phyloP scores from a whole-genome alignment of 1,284 basidiomycete genomes.

The Irpex rosettiformis region DNA sequence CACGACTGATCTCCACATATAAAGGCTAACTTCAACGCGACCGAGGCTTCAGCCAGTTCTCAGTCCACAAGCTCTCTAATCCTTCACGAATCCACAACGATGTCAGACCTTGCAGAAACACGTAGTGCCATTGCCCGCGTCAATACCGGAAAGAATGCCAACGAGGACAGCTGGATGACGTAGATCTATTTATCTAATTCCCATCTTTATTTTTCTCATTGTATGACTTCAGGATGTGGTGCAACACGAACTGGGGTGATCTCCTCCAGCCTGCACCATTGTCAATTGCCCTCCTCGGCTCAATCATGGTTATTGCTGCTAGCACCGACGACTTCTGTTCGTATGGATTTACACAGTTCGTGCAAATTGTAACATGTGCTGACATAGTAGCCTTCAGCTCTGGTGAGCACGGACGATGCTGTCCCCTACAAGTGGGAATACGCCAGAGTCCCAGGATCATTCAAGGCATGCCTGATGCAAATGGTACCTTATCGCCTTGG shows the following conservation, averaged over 20 bases:
- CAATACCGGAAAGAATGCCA: conserved; percentile 1
- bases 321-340: conserved; percentile 12
- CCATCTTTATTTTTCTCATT: neutral
- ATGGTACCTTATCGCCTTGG: neutral
- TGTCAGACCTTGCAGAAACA: neutral
- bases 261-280: conserved; percentile 16
- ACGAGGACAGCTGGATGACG: conserved; percentile 2
- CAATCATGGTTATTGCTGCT: conserved; percentile 10
- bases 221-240: conserved; percentile 7
- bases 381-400: no score
- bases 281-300: conserved; percentile 14
- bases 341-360: neutral
- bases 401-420: neutral
- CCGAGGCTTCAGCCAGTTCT: no score
- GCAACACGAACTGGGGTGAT: conserved; percentile 16
- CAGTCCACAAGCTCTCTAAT: no score
- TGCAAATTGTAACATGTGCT: neutral
- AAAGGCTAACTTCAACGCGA: no score
- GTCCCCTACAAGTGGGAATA: conserved; percentile 1
- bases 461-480: conserved; percentile 1
- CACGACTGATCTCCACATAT: no score
- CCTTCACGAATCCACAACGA: no score
- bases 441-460: neutral
- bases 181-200: neutral
- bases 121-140: neutral